Evolutionary conservation across 257 asterid species (phyloP).

Genomic region (Hygrophila difformis): DNA sequence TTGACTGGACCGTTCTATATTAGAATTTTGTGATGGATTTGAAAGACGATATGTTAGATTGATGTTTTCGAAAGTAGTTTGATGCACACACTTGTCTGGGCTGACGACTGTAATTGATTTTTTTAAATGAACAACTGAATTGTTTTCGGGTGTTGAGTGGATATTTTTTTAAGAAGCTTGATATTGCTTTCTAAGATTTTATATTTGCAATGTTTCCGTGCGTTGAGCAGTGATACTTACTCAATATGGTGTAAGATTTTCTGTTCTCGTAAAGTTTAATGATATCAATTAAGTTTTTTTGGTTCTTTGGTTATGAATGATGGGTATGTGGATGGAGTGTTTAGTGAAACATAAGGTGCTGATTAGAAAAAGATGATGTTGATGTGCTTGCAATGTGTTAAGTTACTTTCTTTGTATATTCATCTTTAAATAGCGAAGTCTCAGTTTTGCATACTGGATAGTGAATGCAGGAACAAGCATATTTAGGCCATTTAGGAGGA

Average conservation of each 20-base stretch:
- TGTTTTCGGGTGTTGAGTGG: neutral
- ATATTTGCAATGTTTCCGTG: neutral
- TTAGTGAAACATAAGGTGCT: neutral
- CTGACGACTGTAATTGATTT: too few relatives aligned
- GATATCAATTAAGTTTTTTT: constrained; percentile 3
- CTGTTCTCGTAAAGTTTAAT: too few relatives aligned
- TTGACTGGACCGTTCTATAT: neutral
- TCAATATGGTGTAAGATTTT: neutral
- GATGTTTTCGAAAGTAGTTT: neutral
- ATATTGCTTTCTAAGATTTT: neutral
- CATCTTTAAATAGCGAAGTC: constrained; percentile 5
- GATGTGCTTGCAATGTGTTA: too few relatives aligned
- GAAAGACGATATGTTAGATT: neutral
- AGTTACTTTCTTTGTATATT: too few relatives aligned
- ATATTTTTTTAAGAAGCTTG: neutral
- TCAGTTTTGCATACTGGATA: constrained; percentile 5
- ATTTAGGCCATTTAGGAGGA: too few relatives aligned
- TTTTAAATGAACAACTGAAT: neutral
- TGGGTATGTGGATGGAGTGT: neutral
- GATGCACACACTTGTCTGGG: too few relatives aligned
- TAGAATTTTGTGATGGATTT: neutral
- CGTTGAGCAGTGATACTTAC: constrained; percentile 7
- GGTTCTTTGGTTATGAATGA: constrained; percentile 6
- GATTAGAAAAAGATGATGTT: too few relatives aligned
- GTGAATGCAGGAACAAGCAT: constrained; percentile 1